Conservation (phyloP, 257 asterid genomes). For the Nicotiana tomentosiformis region DNA sequence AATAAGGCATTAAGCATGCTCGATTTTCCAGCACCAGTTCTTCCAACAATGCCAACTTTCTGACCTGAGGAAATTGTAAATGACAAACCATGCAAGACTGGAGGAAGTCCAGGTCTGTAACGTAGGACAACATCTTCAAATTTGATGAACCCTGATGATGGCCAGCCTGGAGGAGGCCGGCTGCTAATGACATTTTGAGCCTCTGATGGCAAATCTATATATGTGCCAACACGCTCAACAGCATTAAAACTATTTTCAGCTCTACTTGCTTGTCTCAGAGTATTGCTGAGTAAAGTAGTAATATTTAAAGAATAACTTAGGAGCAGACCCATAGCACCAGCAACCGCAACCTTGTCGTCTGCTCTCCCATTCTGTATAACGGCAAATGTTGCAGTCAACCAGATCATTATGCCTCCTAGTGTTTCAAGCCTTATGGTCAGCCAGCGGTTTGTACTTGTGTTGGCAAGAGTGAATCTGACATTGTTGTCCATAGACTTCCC, state of each 20-base stretch:
- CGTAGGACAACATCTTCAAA: constrained; percentile 57
- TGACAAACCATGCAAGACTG: constrained; percentile 53
- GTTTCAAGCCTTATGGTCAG: constrained; percentile 68
- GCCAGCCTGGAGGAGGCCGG: constrained; percentile 75
- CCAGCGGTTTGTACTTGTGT: constrained; percentile 73
- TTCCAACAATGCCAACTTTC: constrained; percentile 79
- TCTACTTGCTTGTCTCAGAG: constrained; percentile 64
- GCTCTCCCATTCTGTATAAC: constrained; percentile 65
- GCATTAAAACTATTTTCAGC: constrained; percentile 79
- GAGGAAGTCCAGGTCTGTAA: constrained; percentile 65
- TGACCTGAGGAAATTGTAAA: constrained; percentile 44
- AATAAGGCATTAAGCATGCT: constrained; percentile 82
- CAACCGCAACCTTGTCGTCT: constrained; percentile 65
- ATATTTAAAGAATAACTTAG: constrained; percentile 77
- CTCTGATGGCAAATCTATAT: constrained; percentile 72
- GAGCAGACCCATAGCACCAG: constrained; percentile 76
- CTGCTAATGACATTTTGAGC: constrained; percentile 51
- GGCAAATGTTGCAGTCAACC: constrained; percentile 73
- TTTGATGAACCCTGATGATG: constrained; percentile 46
- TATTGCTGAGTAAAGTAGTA: constrained; percentile 57
- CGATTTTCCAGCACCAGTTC: constrained; percentile 87
- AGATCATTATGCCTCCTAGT: constrained; percentile 72
- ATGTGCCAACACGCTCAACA: constrained; percentile 75
- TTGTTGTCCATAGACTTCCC: constrained; percentile 78
- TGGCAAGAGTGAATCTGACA: constrained; percentile 55